These are phyloP conservation scores for Viola odorata DNA, from an alignment of 345 rosid genomes.

Conservation along the genomic window DNA sequence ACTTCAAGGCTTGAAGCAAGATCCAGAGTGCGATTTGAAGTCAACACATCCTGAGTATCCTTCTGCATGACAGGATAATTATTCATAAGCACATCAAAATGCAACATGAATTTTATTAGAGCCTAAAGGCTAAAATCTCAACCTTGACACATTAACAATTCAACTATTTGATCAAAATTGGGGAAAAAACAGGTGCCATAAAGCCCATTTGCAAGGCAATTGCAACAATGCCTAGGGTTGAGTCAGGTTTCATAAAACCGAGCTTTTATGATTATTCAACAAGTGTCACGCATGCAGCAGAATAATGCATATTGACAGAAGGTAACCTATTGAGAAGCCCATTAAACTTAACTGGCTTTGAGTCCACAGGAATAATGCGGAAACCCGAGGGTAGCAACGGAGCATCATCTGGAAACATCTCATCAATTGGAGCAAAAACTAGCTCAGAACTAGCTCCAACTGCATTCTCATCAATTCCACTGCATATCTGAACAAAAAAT, in stretches of 20 bases:
- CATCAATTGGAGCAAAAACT: constrained; percentile 95
- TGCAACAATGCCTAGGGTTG: not conserved
- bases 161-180: too few species aligned
- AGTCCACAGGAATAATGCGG: constrained; percentile 81
- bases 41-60: constrained; percentile 48
- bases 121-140: not conserved
- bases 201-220: too few species aligned
- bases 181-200: not conserved
- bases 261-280: too few species aligned
- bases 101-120: not conserved
- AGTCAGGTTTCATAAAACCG: too few species aligned
- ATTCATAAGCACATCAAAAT: constrained; percentile 1
- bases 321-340: too few species aligned
- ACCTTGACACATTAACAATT: not conserved
- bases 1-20: constrained; percentile 93
- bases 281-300: too few species aligned
- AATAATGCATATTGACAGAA: too few species aligned
- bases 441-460: constrained; percentile 92
- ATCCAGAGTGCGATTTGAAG: constrained; percentile 71
- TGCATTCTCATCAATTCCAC: constrained; percentile 91
- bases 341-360: constrained; percentile 61
- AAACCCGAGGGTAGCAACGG: constrained; percentile 95
- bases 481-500: constrained; percentile 53
- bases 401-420: constrained; percentile 98
- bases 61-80: constrained; percentile 33